phyloP scores from a whole-genome alignment of 140 eudicot species.

The Oenanthe javanica region DNA sequence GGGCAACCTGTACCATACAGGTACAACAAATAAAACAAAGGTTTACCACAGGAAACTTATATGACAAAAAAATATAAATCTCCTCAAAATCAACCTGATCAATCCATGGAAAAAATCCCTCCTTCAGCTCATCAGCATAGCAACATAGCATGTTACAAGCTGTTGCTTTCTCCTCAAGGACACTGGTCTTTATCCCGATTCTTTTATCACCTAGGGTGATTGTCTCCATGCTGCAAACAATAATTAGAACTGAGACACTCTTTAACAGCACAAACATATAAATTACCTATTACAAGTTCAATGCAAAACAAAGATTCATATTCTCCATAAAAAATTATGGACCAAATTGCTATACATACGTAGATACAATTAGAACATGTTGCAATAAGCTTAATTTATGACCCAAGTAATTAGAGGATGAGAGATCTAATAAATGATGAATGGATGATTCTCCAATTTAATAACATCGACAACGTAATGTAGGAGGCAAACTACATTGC shows the following conservation, averaged over 20 bases:
- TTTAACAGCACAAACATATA: conserved; percentile 1
- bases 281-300: not conserved
- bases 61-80: not conserved
- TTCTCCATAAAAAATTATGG: not conserved
- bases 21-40: not conserved
- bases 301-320: not conserved
- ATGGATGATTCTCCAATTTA: not conserved
- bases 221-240: conserved; percentile 85
- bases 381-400: not conserved
- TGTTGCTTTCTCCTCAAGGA: conserved; percentile 95
- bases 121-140: conserved; percentile 94
- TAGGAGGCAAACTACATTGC: not conserved
- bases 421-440: not conserved
- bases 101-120: conserved; percentile 97
- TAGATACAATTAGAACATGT: not conserved
- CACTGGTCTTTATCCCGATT: conserved; percentile 95
- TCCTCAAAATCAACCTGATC: conserved; percentile 64
- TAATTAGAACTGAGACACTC: conserved; percentile 9
- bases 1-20: conserved; percentile 64
- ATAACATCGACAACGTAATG: not conserved
- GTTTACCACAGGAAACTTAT: not conserved
- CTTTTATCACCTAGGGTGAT: conserved; percentile 96
- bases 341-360: not conserved
- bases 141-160: conserved; percentile 99
- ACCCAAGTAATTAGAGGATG: not conserved